Evolutionary conservation across 2,329 filamentous ascomycete genomes (phyloP), one percentile per base, ranked within the genome.

Genomic region (Madurella fahalii): DNA sequence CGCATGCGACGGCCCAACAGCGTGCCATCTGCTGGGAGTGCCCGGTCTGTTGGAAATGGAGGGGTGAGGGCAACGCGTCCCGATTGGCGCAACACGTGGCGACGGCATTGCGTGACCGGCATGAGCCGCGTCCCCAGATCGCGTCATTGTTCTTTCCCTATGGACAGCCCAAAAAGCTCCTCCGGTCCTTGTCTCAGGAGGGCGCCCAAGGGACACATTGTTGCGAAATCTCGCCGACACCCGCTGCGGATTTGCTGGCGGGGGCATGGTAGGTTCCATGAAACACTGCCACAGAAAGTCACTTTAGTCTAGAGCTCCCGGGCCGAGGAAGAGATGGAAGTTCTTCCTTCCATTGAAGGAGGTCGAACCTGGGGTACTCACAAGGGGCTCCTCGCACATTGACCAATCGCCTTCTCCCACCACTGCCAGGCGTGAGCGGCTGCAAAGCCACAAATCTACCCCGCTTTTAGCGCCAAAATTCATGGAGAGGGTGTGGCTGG

Each of bases 11-110:
- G 51, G 39, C 59, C 34, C 55, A 57, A 57, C 52, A 45, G 44
- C 53, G 39, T 50, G 53, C 25, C 48, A 46, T 59, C 44, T 17
- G 43, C 54, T 58, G 46, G 48, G 55, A 59, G 25, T 47, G 39
- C 39, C 42, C 53, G 41, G 54, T 44, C 40, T 17, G 48, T 50
- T 54, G 58, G 59, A 60, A 56, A 58, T 58, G 50, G 50, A 53
- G 45, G 52, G 52, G 41, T 45, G 49, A 40, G 8, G 31, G 42
- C 17, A 53, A 56, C 56, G 58, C 60, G 56, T 52, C 42, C 43
- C 54, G 51, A 64, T 64, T 64, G 60, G 62, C 43, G 54, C 40
- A 43, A 60, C 60, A 61, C 59, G 59, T 58, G 58, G 52, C 51
- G 54, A 57, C 46, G 48, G 44, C 37, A 31, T 49, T 49, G 55